These are phyloP conservation scores for Ophiorrhiza pumila DNA, from an alignment of 257 asterid genomes.

Conservation along the genomic window DNA sequence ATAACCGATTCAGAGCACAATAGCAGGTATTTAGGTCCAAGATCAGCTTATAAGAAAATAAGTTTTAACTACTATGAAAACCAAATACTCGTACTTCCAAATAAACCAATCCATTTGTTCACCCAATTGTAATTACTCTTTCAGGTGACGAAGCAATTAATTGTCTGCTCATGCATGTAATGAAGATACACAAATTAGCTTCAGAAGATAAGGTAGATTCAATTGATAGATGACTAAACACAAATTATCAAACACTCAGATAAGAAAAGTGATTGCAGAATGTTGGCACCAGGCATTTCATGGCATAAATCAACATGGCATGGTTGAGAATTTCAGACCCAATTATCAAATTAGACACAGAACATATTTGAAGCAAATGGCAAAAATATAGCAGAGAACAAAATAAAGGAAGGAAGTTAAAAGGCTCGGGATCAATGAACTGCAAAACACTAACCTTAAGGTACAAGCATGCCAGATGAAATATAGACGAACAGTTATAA, in stretches of 20 bases:
- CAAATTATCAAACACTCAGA: background rate
- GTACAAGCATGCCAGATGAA: slow-evolving; percentile 81
- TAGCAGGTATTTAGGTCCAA: background rate
- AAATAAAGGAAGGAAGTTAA: background rate
- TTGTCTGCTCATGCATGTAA: background rate
- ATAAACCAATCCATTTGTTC: no score
- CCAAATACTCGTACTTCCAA: no score
- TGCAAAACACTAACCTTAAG: slow-evolving; percentile 49
- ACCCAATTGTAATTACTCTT: no score
- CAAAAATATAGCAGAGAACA: background rate
- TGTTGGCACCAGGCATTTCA: background rate
- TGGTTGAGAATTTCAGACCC: background rate
- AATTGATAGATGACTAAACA: background rate
- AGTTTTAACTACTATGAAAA: no score
- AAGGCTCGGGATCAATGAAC: slow-evolving; percentile 2
- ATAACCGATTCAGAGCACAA: background rate
- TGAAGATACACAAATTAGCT: background rate
- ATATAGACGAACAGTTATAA: slow-evolving; percentile 91
- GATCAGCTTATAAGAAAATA: background rate
- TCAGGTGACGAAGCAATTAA: background rate
- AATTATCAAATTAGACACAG: background rate
- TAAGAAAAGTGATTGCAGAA: background rate
- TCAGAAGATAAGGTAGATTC: background rate
- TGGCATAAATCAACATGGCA: no score
- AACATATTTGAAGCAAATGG: background rate